Conservation (phyloP, 306 rosid genomes). For the Gillenia trifoliata region DNA sequence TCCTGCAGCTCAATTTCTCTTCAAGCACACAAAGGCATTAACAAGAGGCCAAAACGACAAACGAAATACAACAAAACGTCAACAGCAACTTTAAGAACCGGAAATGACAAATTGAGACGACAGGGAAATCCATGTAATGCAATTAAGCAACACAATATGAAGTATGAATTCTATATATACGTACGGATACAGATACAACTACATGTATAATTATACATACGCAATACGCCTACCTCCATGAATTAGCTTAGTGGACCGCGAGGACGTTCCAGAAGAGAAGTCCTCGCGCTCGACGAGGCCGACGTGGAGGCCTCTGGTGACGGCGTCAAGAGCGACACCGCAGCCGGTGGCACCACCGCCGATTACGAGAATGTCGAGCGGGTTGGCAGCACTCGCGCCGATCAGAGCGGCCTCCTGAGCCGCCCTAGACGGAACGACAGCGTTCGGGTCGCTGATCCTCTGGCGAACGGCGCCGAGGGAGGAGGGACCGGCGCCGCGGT, state of each 20-base stretch:
- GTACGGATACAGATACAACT: not conserved
- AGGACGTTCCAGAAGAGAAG: slow-evolving; percentile 91
- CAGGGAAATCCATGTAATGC: not conserved
- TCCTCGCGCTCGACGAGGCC: slow-evolving; percentile 98
- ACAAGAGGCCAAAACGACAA: not conserved
- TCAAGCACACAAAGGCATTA: not conserved
- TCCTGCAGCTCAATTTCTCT: not conserved
- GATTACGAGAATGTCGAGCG: slow-evolving; percentile 80
- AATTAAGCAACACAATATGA: not conserved
- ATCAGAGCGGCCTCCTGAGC: slow-evolving; percentile 62
- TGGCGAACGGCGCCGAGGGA: slow-evolving; percentile 41
- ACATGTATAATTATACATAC: not conserved
- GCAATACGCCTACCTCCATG: slow-evolving; percentile 68
- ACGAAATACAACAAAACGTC: not conserved
- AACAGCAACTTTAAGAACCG: not conserved
- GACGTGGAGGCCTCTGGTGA: slow-evolving; percentile 83
- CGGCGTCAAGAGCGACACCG: slow-evolving; percentile 85
- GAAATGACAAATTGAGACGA: not conserved
- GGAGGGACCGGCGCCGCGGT: slow-evolving; percentile 41
- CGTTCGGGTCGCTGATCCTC: slow-evolving; percentile 44
- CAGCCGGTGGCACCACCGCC: slow-evolving; percentile 98
- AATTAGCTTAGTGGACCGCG: slow-evolving; percentile 94
- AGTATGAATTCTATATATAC: not conserved
- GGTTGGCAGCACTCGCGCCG: slow-evolving; percentile 49
- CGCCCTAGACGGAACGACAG: slow-evolving; percentile 59